Evolutionary conservation across 2,329 filamentous ascomycete genomes (phyloP).

Genomic region (Scedosporium apiospermum): DNA sequence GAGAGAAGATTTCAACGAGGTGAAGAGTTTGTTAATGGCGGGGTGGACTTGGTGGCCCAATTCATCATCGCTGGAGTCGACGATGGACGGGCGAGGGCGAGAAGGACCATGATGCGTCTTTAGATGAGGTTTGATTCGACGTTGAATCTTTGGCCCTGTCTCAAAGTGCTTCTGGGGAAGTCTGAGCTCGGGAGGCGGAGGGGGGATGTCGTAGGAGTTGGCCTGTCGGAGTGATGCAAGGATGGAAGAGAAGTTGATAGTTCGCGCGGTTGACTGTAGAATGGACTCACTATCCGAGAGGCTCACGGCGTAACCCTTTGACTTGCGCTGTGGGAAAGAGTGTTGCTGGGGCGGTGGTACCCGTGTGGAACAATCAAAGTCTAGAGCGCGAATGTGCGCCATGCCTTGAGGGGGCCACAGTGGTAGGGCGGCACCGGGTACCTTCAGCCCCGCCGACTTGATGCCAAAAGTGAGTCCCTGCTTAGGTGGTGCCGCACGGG

Average conservation of each 20-base stretch:
- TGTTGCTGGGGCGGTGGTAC: neutral
- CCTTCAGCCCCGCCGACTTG: conserved; percentile 39
- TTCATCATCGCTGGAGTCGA: conserved; percentile 25
- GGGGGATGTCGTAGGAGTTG: conserved; percentile 27
- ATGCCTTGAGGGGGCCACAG: conserved; percentile 63
- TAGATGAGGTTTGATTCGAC: conserved; percentile 36
- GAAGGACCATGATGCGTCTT: conserved; percentile 16
- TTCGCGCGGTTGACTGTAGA: conserved; percentile 19
- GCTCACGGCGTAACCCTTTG: conserved; percentile 36
- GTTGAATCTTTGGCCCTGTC: conserved; percentile 44
- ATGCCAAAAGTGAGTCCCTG: conserved; percentile 33
- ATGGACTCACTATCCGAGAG: conserved; percentile 33
- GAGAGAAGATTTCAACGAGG: conserved; percentile 48
- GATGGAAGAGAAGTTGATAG: conserved; percentile 18
- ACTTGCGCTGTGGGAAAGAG: conserved; percentile 25
- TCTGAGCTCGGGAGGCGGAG: conserved; percentile 39
- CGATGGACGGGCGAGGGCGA: neutral
- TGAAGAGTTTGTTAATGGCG: conserved; percentile 49
- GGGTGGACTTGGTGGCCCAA: conserved; percentile 36
- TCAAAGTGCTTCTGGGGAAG: conserved; percentile 48
- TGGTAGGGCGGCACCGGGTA: conserved; percentile 57
- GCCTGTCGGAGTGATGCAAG: conserved; percentile 18
- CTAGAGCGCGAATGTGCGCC: conserved; percentile 50
- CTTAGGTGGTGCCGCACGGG: conserved; percentile 18
- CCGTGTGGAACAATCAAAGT: conserved; percentile 1